Percentiles rank a stretch among this genome's conserved stretches.
These are phyloP conservation scores for Schizonepeta tenuifolia DNA, from an alignment of 257 asterid species.

Conservation along the genomic window DNA sequence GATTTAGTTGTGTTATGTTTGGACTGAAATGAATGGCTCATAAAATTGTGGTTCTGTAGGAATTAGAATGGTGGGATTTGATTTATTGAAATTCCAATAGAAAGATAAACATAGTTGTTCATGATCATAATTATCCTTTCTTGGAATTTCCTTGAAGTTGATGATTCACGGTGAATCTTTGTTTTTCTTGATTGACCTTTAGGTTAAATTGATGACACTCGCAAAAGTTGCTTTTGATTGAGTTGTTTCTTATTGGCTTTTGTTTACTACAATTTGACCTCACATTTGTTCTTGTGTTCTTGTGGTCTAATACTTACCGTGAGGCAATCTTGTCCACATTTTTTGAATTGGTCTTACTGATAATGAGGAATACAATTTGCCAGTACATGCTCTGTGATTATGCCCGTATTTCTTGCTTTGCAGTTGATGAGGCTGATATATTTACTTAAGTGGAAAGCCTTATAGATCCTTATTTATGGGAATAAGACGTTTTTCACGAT, in stretches of 20 bases:
- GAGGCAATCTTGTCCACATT: not conserved
- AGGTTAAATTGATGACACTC: constrained; percentile 8
- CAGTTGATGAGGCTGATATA: not conserved
- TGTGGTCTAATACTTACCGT: not conserved
- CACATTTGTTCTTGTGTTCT: not conserved
- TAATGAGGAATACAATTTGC: not conserved
- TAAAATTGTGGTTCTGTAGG: not conserved
- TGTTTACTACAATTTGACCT: not conserved
- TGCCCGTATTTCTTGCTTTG: constrained; percentile 2
- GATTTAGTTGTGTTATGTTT: not conserved
- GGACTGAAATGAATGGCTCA: constrained; percentile 1
- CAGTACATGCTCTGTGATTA: not conserved
- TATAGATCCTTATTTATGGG: not conserved
- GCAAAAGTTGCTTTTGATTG: not conserved
- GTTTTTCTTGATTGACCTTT: not conserved
- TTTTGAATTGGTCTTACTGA: constrained; percentile 6
- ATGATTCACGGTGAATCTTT: not conserved
- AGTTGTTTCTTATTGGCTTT: constrained; percentile 5
- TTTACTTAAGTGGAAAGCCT: not conserved
- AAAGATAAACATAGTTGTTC: not conserved
- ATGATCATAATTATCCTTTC: not conserved
- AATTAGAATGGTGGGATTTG: not conserved
- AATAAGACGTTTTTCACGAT: constrained; percentile 7
- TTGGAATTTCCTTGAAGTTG: constrained; percentile 3
- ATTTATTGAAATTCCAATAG: constrained; percentile 9